Evolutionary conservation across 169 alveolate species (phyloP).

Genomic region (Plasmodium gallinaceum): DNA sequence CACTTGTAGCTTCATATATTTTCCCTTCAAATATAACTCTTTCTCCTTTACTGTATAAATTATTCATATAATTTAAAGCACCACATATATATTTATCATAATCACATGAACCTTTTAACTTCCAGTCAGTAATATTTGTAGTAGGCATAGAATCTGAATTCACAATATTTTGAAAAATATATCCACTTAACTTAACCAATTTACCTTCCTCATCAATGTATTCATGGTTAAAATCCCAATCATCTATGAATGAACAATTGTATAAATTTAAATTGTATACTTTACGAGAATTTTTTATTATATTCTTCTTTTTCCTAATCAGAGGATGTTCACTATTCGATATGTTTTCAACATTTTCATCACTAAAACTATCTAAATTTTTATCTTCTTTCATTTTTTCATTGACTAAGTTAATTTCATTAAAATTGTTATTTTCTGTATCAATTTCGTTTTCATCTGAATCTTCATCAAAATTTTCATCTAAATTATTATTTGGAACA

Average conservation of each 20-base stretch:
- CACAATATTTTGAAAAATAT: constrained; percentile 64
- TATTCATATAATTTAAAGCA: constrained; percentile 64
- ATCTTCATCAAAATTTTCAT: neutral
- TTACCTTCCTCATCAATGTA: constrained; percentile 69
- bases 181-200: constrained; percentile 71
- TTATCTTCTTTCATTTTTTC: constrained; percentile 59
- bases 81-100: constrained; percentile 76
- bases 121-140: constrained; percentile 73
- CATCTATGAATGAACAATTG: constrained; percentile 65
- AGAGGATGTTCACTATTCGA: neutral
- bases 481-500: neutral
- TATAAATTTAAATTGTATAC: constrained; percentile 53
- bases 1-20: constrained; percentile 68
- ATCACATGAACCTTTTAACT: constrained; percentile 65
- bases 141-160: constrained; percentile 76
- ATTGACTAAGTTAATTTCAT: neutral
- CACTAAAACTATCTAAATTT: constrained; percentile 24
- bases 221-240: constrained; percentile 73
- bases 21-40: constrained; percentile 69
- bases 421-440: neutral
- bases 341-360: constrained; percentile 12
- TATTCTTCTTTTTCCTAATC: constrained; percentile 35
- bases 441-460: neutral
- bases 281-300: constrained; percentile 67
- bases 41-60: constrained; percentile 65